Conservation (phyloP, 1,284 basidiomycete species). For the Puccinia novopanici region DNA sequence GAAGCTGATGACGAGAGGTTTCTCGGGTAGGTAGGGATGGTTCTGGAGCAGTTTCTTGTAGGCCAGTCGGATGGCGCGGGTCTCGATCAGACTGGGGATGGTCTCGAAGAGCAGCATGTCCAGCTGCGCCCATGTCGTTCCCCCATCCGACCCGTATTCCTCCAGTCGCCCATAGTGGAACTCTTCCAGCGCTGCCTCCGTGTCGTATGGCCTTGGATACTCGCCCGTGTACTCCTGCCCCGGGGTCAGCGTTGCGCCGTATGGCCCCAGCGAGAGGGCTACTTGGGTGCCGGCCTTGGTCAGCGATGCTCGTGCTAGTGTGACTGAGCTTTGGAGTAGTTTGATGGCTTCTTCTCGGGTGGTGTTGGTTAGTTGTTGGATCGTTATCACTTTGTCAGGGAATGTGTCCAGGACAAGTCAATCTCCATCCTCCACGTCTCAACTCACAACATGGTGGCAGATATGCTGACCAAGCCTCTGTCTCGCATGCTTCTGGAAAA, state of each 20-base stretch:
- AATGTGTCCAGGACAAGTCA: too few species aligned
- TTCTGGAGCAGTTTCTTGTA: slow-evolving; percentile 1
- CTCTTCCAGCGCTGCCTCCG: neutral
- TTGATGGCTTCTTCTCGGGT: too few species aligned
- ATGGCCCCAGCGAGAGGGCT: slow-evolving; percentile 73
- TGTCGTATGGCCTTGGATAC: slow-evolving; percentile 52
- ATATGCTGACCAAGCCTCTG: too few species aligned
- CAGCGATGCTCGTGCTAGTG: slow-evolving; percentile 9
- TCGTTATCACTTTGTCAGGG: too few species aligned
- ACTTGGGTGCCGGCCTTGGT: slow-evolving; percentile 58
- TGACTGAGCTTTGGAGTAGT: slow-evolving; percentile 8
- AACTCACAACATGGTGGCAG: too few species aligned
- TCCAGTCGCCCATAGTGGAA: slow-evolving; percentile 63
- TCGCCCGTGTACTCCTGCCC: slow-evolving; percentile 65
- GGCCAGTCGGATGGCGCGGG: slow-evolving; percentile 69
- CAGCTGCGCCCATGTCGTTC: slow-evolving; percentile 67
- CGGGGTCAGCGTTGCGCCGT: slow-evolving; percentile 69
- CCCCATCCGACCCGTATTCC: slow-evolving; percentile 64
- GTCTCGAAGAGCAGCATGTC: slow-evolving; percentile 78
- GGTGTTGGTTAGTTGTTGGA: too few species aligned
- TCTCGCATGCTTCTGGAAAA: too few species aligned
- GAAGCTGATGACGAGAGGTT: slow-evolving; percentile 76
- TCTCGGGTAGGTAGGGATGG: slow-evolving; percentile 57
- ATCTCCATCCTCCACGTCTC: too few species aligned
- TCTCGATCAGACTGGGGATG: slow-evolving; percentile 70